Percentiles rank a stretch among this genome's conserved stretches.
Evolutionary conservation across 2,329 filamentous ascomycete species (phyloP).

Genomic region (Biscogniauxia marginata): DNA sequence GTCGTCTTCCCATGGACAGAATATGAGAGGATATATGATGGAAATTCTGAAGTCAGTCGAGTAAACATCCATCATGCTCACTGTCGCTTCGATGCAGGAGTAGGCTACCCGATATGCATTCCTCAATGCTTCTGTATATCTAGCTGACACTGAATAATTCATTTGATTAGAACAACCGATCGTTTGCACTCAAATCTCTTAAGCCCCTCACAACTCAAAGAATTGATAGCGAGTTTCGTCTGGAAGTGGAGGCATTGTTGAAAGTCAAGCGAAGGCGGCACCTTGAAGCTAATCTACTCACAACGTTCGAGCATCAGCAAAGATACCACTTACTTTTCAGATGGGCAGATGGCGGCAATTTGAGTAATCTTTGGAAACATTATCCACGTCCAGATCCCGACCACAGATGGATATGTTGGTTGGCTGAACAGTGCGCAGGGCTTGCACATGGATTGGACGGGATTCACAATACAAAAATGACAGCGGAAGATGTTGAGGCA

Average conservation of each 20-base stretch:
- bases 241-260: background rate
- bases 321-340: background rate
- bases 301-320: background rate
- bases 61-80: background rate
- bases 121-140: background rate
- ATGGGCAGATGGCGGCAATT: background rate
- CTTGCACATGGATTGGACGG: background rate
- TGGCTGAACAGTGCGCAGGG: background rate
- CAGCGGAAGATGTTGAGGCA: background rate
- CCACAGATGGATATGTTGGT: background rate
- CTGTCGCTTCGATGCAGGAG: background rate
- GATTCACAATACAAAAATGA: background rate
- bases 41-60: background rate
- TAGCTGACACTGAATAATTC: background rate
- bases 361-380: background rate
- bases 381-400: background rate
- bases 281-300: background rate
- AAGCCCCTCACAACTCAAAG: background rate
- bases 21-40: background rate
- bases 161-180: background rate
- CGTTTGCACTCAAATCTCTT: background rate
- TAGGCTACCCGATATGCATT: background rate
- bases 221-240: background rate
- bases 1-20: background rate
- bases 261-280: background rate